These are phyloP conservation scores for Alternaria gaisen DNA, from an alignment of 2,329 filamentous ascomycete species.

Conservation along the genomic window DNA sequence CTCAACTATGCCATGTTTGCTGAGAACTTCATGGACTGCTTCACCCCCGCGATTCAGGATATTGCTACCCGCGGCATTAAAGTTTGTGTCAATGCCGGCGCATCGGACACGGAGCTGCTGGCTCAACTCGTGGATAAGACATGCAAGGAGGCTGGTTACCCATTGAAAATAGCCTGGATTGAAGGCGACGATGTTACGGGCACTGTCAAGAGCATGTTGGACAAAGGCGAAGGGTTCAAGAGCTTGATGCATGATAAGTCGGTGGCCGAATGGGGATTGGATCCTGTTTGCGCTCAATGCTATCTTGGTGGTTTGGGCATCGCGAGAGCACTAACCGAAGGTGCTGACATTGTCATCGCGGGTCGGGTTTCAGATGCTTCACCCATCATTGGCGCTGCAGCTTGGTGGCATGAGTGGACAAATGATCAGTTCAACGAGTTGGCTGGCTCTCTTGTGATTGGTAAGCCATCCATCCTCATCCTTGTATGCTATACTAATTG, in stretches of 20 bases:
- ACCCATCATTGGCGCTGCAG: constrained; percentile 59
- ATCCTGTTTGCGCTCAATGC: constrained; percentile 31
- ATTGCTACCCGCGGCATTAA: constrained; percentile 41
- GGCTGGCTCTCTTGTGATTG: constrained; percentile 44
- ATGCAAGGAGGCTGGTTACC: constrained; percentile 33
- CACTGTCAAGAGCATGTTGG: constrained; percentile 48
- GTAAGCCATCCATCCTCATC: not conserved
- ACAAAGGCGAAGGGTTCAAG: constrained; percentile 50
- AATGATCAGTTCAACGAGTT: constrained; percentile 47
- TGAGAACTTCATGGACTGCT: constrained; percentile 60
- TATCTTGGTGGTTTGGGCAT: constrained; percentile 34
- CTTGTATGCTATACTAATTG: constrained; percentile 37
- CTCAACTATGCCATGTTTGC: constrained; percentile 41
- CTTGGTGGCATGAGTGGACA: constrained; percentile 63
- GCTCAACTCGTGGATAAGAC: constrained; percentile 39
- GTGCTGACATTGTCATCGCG: constrained; percentile 44
- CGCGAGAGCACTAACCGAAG: constrained; percentile 33
- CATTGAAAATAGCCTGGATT: constrained; percentile 49
- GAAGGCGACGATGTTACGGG: constrained; percentile 55
- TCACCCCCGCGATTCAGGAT: constrained; percentile 50
- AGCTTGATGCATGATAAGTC: constrained; percentile 52
- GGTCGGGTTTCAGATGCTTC: constrained; percentile 43
- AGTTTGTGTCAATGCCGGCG: constrained; percentile 45
- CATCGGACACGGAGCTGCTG: constrained; percentile 39
- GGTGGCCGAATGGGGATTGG: constrained; percentile 47